Conservation (phyloP, 148 eudicot genomes). For the Rhododendron griersonianum region DNA sequence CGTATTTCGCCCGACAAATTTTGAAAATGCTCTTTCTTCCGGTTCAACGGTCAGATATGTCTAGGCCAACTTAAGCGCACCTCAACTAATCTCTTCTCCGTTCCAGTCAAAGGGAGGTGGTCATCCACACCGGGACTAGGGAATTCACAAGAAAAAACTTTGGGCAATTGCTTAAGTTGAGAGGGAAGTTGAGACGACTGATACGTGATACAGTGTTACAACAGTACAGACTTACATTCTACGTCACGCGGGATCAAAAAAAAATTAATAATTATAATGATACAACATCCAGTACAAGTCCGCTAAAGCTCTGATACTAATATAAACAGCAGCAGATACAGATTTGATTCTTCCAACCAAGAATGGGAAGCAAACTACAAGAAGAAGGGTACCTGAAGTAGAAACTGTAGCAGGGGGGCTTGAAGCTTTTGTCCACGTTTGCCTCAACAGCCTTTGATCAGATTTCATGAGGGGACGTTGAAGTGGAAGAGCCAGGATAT, state of each 20-base stretch:
- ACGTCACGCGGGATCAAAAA: neutral
- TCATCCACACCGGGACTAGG: neutral
- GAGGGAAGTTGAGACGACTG: neutral
- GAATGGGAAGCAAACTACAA: neutral
- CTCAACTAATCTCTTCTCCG: neutral
- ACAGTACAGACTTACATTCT: neutral
- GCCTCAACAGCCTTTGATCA: conserved; percentile 16
- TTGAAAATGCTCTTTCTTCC: too few relatives aligned
- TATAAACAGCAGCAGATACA: conserved; percentile 2
- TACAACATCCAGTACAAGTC: neutral
- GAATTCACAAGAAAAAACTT: too few relatives aligned
- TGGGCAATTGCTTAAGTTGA: neutral
- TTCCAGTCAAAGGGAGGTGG: neutral
- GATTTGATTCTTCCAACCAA: neutral
- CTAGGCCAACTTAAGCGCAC: neutral
- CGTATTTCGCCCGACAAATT: too few relatives aligned
- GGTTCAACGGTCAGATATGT: too few relatives aligned
- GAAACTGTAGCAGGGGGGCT: neutral
- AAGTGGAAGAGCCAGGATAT: conserved; percentile 95
- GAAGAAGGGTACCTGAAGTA: neutral
- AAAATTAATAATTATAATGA: neutral
- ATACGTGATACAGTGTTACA: neutral
- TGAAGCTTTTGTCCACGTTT: neutral
- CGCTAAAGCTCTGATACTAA: conserved; percentile 1
- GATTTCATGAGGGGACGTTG: conserved; percentile 55